Conservation (phyloP, 1,284 basidiomycete species). For the Rhodotorula sp. region DNA sequence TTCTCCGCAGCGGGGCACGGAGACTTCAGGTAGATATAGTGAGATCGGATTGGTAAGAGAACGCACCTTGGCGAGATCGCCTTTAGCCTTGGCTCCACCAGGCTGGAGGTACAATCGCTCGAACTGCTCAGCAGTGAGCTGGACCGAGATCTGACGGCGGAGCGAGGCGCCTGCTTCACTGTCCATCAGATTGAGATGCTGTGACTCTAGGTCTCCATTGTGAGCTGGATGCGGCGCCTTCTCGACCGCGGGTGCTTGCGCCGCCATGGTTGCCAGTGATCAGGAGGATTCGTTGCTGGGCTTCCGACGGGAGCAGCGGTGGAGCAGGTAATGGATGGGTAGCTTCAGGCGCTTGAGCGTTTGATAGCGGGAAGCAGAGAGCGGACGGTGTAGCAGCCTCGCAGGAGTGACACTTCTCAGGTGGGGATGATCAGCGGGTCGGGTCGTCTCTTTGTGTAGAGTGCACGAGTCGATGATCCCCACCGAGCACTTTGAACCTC, state of each 20-base stretch:
- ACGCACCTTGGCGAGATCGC: slow-evolving; percentile 33
- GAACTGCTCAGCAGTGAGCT: slow-evolving; percentile 21
- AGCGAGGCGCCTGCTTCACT: slow-evolving; percentile 25
- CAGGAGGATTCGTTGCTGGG: background rate
- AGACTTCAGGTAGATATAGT: background rate
- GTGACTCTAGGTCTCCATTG: slow-evolving; percentile 12
- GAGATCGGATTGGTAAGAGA: background rate
- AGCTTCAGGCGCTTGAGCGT: no score
- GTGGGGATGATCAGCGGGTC: no score
- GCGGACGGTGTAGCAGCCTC: no score
- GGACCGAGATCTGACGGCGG: slow-evolving; percentile 32
- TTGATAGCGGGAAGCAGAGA: no score
- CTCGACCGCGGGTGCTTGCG: slow-evolving; percentile 8
- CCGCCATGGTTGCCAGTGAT: background rate
- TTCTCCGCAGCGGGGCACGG: background rate
- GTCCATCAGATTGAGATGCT: slow-evolving; percentile 11
- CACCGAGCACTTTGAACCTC: no score
- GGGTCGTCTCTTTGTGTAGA: no score
- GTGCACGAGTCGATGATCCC: no score
- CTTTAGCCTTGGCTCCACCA: slow-evolving; percentile 40
- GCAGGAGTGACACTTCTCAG: no score
- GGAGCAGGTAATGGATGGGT: background rate
- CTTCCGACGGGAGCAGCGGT: background rate
- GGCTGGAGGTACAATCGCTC: slow-evolving; percentile 42
- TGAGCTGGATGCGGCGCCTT: slow-evolving; percentile 3